These are phyloP conservation scores for Heterobasidion annosum DNA, from an alignment of 1,284 basidiomycete genomes.

Conservation along the genomic window DNA sequence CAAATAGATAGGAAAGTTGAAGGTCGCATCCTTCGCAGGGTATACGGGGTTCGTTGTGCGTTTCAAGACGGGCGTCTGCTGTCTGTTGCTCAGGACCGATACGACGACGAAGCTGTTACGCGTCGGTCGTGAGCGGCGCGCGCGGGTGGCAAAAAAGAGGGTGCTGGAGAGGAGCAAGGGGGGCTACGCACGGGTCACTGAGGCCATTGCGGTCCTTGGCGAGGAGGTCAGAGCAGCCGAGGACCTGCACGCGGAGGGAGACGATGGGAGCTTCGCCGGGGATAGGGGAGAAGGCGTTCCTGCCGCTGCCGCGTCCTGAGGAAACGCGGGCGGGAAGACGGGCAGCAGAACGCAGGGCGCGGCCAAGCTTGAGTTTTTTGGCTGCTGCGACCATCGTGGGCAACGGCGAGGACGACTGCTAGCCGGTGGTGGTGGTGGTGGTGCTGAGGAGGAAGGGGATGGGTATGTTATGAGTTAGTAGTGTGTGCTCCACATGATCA, in stretches of 20 bases:
- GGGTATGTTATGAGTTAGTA: background rate
- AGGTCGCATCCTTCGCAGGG: slow-evolving; percentile 67
- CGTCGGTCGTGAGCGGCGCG: background rate
- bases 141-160: background rate
- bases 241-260: slow-evolving; percentile 54
- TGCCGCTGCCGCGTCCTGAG: slow-evolving; percentile 26
- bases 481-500: background rate
- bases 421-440: background rate
- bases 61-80: slow-evolving; percentile 76
- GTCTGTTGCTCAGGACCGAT: slow-evolving; percentile 54
- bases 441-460: background rate
- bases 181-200: slow-evolving; percentile 62
- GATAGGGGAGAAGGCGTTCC: slow-evolving; percentile 36
- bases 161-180: slow-evolving; percentile 2
- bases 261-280: slow-evolving; percentile 60
- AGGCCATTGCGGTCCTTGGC: slow-evolving; percentile 56
- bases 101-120: slow-evolving; percentile 63
- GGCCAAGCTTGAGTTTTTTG: slow-evolving; percentile 35
- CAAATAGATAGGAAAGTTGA: slow-evolving; percentile 79
- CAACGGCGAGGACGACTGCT: background rate
- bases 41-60: slow-evolving; percentile 75
- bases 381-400: slow-evolving; percentile 23
- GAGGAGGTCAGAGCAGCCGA: slow-evolving; percentile 51
- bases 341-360: slow-evolving; percentile 38
- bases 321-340: slow-evolving; percentile 35